phyloP scores from a whole-genome alignment of 306 rosid genomes.

The Medicago lupulina region DNA sequence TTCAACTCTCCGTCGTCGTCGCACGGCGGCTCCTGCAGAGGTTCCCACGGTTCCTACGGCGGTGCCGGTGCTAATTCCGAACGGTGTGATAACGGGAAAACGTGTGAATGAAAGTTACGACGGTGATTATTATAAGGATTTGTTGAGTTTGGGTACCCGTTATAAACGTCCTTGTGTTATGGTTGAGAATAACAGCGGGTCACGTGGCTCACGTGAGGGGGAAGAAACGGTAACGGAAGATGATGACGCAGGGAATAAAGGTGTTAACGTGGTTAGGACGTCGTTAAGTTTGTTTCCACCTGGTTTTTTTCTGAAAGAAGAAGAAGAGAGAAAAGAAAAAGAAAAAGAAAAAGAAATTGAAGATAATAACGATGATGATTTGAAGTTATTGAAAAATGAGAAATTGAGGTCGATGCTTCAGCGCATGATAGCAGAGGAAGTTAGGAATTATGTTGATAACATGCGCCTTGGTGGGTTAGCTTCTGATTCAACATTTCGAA shows the following conservation, averaged over 20 bases:
- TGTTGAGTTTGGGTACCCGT: slow-evolving; percentile 7
- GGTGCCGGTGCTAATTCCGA: background rate
- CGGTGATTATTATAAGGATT: background rate
- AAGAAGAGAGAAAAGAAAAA: slow-evolving; percentile 3
- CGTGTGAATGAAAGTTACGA: background rate
- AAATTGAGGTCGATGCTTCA: slow-evolving; percentile 53
- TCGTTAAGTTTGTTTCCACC: slow-evolving; percentile 62
- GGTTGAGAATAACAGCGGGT: slow-evolving; percentile 23
- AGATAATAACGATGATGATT: background rate
- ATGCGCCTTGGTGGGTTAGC: slow-evolving; percentile 40
- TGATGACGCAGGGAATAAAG: background rate
- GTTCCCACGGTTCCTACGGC: no score
- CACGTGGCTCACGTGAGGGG: slow-evolving; percentile 1
- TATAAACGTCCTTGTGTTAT: slow-evolving; percentile 50
- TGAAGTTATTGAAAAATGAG: slow-evolving; percentile 6
- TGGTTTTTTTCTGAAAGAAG: background rate
- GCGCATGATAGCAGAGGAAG: slow-evolving; percentile 80
- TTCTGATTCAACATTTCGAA: slow-evolving; percentile 9
- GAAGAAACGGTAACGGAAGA: slow-evolving; percentile 31
- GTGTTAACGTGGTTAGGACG: slow-evolving; percentile 48
- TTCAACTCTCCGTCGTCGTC: slow-evolving; percentile 77
- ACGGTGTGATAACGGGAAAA: background rate
- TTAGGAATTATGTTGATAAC: slow-evolving; percentile 60
- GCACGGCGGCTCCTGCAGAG: background rate
- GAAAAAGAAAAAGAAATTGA: background rate